Conservation (phyloP, 768 basidiomycete species). For the Cubamyces sp. region DNA sequence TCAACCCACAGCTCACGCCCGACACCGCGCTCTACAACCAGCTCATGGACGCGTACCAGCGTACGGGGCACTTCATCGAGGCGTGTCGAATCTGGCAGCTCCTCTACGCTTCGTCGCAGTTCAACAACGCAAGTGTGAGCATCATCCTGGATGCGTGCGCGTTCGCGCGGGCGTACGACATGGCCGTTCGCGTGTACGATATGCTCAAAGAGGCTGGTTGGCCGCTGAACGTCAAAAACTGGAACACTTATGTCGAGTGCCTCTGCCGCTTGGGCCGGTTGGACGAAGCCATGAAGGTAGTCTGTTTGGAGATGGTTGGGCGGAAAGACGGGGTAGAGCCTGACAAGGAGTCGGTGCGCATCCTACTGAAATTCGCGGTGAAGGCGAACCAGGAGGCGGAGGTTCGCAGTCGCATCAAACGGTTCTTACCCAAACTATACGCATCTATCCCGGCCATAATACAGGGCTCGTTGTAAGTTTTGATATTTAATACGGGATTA, state of each 20-base stretch:
- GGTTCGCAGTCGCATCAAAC: constrained; percentile 50
- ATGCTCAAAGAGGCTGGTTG: constrained; percentile 56
- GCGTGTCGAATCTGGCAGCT: constrained; percentile 82
- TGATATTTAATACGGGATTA: not conserved
- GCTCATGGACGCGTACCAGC: constrained; percentile 88
- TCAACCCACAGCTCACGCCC: constrained; percentile 77
- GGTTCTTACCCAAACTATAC: constrained; percentile 45
- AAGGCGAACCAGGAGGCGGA: constrained; percentile 46
- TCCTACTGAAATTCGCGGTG: constrained; percentile 60
- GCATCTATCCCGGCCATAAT: not conserved
- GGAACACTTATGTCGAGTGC: constrained; percentile 86
- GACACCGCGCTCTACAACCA: constrained; percentile 77
- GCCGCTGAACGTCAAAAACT: constrained; percentile 64
- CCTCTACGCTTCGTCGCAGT: constrained; percentile 60
- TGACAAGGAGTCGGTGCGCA: constrained; percentile 50
- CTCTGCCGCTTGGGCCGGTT: constrained; percentile 73
- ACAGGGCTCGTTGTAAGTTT: not conserved
- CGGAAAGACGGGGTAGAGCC: constrained; percentile 47
- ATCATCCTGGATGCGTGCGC: constrained; percentile 89
- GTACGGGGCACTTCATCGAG: constrained; percentile 70
- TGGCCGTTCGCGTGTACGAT: constrained; percentile 58
- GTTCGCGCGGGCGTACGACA: constrained; percentile 51
- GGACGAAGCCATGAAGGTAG: constrained; percentile 66
- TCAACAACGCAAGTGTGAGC: constrained; percentile 68
- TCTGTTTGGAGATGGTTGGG: constrained; percentile 67